Evolutionary conservation across 2,329 filamentous ascomycete species (phyloP).

Genomic region (Pseudocercospora cruenta): DNA sequence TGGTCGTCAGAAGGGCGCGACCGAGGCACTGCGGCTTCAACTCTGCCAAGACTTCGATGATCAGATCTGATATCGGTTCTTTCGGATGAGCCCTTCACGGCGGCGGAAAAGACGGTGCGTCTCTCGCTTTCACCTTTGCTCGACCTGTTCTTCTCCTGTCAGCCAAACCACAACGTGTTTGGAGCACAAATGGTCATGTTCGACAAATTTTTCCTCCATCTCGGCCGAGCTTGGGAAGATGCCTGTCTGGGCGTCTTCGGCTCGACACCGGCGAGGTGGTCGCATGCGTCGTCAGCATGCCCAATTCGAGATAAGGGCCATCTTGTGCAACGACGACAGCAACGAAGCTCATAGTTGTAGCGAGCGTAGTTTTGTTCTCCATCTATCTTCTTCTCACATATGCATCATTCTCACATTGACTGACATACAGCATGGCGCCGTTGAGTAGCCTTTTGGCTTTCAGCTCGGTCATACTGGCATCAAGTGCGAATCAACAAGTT

Average conservation of each 20-base stretch:
- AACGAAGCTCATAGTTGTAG: neutral
- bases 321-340: neutral
- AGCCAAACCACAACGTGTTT: neutral
- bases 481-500: neutral
- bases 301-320: neutral
- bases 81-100: neutral
- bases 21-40: neutral
- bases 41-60: neutral
- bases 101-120: neutral
- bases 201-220: neutral
- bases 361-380: neutral
- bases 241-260: neutral
- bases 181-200: too few species aligned
- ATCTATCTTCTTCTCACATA: neutral
- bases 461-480: neutral
- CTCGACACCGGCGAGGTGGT: conserved; percentile 3
- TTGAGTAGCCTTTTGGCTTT: conserved; percentile 3
- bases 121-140: neutral
- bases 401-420: neutral
- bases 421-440: neutral
- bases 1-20: too few species aligned
- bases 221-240: neutral
- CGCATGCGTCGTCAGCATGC: conserved; percentile 6
- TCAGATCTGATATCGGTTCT: neutral
- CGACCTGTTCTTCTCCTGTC: neutral